These are phyloP conservation scores for Kurtzmaniella quercitrusa DNA, from an alignment of 1,139 yeast genomes.

Conservation along the genomic window DNA sequence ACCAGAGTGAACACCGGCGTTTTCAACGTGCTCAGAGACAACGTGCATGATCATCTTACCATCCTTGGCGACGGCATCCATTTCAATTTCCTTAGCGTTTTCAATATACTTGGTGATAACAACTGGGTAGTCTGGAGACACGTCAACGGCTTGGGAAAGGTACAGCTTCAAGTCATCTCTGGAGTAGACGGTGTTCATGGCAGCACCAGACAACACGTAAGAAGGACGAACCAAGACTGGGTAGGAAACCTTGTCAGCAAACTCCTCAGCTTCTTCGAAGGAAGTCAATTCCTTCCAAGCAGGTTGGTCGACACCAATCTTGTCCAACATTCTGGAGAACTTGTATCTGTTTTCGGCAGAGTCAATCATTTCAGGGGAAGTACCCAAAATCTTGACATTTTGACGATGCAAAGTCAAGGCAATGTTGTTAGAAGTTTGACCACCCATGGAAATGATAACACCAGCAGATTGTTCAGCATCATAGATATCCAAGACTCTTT, in stretches of 20 bases:
- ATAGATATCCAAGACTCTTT: constrained; percentile 92
- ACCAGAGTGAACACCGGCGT: constrained; percentile 99
- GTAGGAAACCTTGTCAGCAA: constrained; percentile 87
- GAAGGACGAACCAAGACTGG: constrained; percentile 98
- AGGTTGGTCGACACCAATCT: constrained; percentile 97
- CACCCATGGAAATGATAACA: constrained; percentile 97
- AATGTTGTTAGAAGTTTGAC: constrained; percentile 96
- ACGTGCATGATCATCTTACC: constrained; percentile 97
- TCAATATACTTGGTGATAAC: constrained; percentile 96
- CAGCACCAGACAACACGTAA: constrained; percentile 97
- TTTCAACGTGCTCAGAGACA: constrained; percentile 97
- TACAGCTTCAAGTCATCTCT: constrained; percentile 84
- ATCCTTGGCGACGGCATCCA: constrained; percentile 97
- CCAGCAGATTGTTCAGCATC: constrained; percentile 90
- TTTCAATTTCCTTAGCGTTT: constrained; percentile 96
- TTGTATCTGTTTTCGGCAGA: constrained; percentile 98
- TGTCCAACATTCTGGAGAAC: constrained; percentile 95
- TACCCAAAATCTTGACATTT: constrained; percentile 92
- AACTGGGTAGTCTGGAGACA: constrained; percentile 96
- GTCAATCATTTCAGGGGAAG: constrained; percentile 97
- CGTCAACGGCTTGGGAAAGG: constrained; percentile 92
- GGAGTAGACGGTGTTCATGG: constrained; percentile 95
- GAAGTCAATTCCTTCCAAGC: constrained; percentile 99
- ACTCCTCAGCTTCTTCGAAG: constrained; percentile 85
- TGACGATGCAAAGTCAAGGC: constrained; percentile 92